Percentiles rank a stretch among this genome's conserved stretches.
phyloP scores from a whole-genome alignment of 805 yeast species.

The Monosporozyma yasuniensis region DNA sequence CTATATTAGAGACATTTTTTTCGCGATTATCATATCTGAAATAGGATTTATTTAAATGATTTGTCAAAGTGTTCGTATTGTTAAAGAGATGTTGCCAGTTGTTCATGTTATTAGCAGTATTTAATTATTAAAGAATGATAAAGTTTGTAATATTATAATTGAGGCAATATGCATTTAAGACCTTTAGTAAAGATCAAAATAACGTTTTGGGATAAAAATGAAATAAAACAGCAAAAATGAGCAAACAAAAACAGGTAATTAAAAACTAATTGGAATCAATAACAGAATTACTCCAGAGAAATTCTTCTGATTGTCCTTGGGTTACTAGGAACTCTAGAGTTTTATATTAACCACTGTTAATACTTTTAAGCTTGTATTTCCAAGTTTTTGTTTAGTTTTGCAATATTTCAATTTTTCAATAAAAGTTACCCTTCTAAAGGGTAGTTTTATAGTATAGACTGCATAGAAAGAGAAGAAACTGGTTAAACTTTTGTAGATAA shows the following conservation, averaged over 20 bases:
- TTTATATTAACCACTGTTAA: neutral
- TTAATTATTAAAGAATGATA: neutral
- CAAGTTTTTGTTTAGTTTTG: neutral
- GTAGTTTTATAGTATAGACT: neutral
- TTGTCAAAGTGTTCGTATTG: constrained; percentile 23
- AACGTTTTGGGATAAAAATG: neutral
- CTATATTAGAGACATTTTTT: constrained; percentile 28
- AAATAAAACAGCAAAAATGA: neutral
- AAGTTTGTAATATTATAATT: neutral
- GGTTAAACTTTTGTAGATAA: neutral
- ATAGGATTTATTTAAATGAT: constrained; percentile 27
- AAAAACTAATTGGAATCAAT: neutral
- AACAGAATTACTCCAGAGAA: neutral
- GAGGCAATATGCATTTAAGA: neutral
- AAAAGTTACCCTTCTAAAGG: neutral
- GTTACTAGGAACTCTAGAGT: neutral
- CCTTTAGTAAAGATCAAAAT: neutral
- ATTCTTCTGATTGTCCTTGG: neutral
- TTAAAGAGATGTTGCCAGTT: constrained; percentile 30
- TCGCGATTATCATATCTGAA: constrained; percentile 26
- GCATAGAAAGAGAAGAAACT: neutral
- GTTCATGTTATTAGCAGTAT: constrained; percentile 16
- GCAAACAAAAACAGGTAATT: neutral
- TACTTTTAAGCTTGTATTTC: neutral
- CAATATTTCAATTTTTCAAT: neutral